Conservation (phyloP, 257 asterid genomes). For the Solanum dulcamara region DNA sequence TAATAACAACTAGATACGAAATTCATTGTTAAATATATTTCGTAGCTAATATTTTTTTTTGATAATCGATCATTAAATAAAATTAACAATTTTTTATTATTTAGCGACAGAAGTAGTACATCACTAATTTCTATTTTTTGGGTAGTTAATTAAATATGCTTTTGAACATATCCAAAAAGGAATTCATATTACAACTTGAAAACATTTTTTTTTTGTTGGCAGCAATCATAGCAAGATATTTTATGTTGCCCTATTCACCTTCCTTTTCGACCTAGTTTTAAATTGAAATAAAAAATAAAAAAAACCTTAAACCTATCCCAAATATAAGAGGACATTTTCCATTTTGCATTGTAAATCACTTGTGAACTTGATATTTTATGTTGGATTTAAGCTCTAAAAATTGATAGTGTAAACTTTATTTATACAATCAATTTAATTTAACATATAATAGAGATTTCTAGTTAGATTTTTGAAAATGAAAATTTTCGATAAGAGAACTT, state of each 20-base stretch:
- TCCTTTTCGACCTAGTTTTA: background rate
- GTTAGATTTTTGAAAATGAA: too few relatives aligned
- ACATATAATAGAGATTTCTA: too few relatives aligned
- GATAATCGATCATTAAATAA: background rate
- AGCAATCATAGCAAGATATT: background rate
- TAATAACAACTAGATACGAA: background rate
- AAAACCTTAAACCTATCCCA: too few relatives aligned
- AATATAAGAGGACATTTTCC: too few relatives aligned
- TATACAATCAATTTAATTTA: too few relatives aligned
- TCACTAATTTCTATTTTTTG: background rate
- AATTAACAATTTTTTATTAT: background rate
- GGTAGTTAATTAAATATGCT: slow-evolving; percentile 12
- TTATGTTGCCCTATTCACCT: background rate
- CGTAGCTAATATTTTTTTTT: background rate
- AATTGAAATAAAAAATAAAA: background rate
- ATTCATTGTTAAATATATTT: background rate
- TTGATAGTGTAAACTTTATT: too few relatives aligned
- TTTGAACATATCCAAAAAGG: slow-evolving; percentile 34
- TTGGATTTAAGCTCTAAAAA: too few relatives aligned
- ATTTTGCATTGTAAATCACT: too few relatives aligned
- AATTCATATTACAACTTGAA: slow-evolving; percentile 31
- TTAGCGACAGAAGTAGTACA: background rate
- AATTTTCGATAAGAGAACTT: background rate
- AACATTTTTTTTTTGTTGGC: slow-evolving; percentile 7
- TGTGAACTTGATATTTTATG: too few relatives aligned